Base-by-base conservation (phyloP, 179 eudicot species). In the Spergularia azorica region DNA sequence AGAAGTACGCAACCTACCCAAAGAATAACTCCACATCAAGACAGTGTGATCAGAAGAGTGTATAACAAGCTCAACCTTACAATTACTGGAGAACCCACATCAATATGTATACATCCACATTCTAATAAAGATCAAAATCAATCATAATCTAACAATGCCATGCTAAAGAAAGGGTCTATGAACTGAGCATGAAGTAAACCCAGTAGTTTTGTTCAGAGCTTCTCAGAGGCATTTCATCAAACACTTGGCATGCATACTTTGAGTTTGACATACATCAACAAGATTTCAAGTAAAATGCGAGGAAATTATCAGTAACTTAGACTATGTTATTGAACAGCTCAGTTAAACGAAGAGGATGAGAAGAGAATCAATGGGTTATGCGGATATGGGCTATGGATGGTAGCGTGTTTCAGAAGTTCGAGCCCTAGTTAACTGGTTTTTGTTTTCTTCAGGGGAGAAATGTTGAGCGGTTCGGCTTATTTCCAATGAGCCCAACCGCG, bases 161-260 rank as follows among this genome's bases (percentile, higher is more conserved):
- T 26, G 32, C 32, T 26, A 26, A 0, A 43, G 8, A 26, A 26
- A 43, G 8, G 48, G 48, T 43, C 48, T 43, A 43, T 4, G 8
- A 43, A 43, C 8, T 43, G 48, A 43, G 5, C 57, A 14, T 61
- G 21, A 70, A 13, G 6, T 21, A 62, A 16, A 5, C 20, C 18
- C 16, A 43, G 43, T 26, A 55, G n/a, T 56, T 46, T 26, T n/a
- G 4, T 43, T 46, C 3, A 18, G n/a, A n/a, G 6, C 46, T 50
- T 71, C 77, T 48, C 5, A 7, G 50, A 59, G 77, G 60, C 83
- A 80, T 71, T 46, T 80, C 1, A 57, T 80, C 83, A 21, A 80
- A 76, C 83, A 80, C 54, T 5, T 65, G 12, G 15, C 26, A 54
- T 76, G 74, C 83, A 75, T 17, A 16, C 0, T 16, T 50, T 36